A percentile compares a stretch with the other conserved stretches of the same genome.
Conservation (phyloP, 331 rosid genomes). For the Arachis monticola region DNA sequence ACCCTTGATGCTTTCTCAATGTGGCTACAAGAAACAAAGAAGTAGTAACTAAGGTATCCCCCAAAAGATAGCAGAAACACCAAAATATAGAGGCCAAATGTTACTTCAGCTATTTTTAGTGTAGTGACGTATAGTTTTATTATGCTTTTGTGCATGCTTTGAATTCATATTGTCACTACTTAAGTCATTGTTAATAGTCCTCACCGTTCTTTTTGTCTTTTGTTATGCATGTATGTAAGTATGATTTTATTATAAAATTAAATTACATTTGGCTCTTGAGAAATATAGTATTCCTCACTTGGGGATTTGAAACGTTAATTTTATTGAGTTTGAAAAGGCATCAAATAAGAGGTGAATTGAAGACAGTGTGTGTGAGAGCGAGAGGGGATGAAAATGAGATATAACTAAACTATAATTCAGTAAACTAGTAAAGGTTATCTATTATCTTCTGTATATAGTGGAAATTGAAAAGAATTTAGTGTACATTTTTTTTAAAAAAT, state of each 20-base stretch:
- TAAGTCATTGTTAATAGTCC: neutral
- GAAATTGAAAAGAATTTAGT: no score
- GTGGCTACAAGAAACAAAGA: constrained; percentile 1
- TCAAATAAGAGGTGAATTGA: neutral
- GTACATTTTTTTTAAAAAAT: no score
- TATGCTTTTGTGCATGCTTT: neutral
- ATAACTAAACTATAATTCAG: neutral
- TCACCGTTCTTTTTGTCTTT: constrained; percentile 1
- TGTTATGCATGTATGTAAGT: neutral
- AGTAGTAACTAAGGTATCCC: neutral
- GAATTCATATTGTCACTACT: neutral
- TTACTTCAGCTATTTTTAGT: neutral
- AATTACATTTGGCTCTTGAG: neutral
- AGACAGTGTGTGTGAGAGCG: neutral
- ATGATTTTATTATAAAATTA: neutral
- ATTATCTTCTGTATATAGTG: no score
- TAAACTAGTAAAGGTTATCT: no score
- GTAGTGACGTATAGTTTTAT: neutral
- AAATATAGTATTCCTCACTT: neutral
- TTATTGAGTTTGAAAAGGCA: neutral
- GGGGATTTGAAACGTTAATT: neutral
- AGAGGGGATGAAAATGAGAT: neutral
- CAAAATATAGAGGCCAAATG: neutral
- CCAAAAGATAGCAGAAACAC: neutral
- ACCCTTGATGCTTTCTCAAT: constrained; percentile 7